Percentiles rank a stretch among this genome's conserved stretches.
These are phyloP conservation scores for Pisolithus tinctorius DNA, from an alignment of 768 basidiomycete genomes.

Conservation along the genomic window DNA sequence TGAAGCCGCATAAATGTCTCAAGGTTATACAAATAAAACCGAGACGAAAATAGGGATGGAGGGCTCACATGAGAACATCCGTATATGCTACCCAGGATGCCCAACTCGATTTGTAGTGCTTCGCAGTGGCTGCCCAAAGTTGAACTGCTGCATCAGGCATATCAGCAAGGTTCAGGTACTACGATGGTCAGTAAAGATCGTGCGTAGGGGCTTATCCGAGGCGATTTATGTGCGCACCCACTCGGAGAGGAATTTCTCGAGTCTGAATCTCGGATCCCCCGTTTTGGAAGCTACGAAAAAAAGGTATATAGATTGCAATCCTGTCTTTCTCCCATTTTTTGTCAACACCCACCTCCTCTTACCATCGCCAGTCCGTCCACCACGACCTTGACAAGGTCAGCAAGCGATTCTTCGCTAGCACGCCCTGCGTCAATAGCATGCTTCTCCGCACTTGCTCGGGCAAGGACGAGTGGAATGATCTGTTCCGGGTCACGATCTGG, in stretches of 20 bases:
- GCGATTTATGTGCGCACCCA: conserved; percentile 45
- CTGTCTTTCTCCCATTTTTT: not conserved
- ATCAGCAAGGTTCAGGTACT: conserved; percentile 43
- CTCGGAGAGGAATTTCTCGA: conserved; percentile 79
- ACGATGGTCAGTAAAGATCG: conserved; percentile 1
- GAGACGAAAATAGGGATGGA: not conserved
- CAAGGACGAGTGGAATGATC: conserved; percentile 54
- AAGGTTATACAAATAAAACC: not conserved
- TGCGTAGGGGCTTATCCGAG: not conserved
- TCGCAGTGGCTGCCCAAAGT: conserved; percentile 61
- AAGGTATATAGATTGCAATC: not conserved
- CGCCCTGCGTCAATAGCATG: conserved; percentile 42
- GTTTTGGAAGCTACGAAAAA: conserved; percentile 42
- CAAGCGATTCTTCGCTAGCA: conserved; percentile 46
- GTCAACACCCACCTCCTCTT: conserved; percentile 40
- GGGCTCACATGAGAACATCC: conserved; percentile 64
- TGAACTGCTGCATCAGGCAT: conserved; percentile 49
- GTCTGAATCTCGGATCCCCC: conserved; percentile 70
- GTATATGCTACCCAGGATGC: conserved; percentile 71
- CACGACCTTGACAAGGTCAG: conserved; percentile 48
- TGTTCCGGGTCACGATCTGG: conserved; percentile 51
- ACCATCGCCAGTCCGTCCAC: conserved; percentile 60
- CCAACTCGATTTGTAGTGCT: conserved; percentile 66
- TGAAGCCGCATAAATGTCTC: conserved; percentile 16
- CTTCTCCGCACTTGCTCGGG: conserved; percentile 59